Evolutionary conservation across 495 filamentous ascomycete genomes (phyloP), one percentile per base, ranked within the genome.

Genomic region (Talaromyces adpressus): DNA sequence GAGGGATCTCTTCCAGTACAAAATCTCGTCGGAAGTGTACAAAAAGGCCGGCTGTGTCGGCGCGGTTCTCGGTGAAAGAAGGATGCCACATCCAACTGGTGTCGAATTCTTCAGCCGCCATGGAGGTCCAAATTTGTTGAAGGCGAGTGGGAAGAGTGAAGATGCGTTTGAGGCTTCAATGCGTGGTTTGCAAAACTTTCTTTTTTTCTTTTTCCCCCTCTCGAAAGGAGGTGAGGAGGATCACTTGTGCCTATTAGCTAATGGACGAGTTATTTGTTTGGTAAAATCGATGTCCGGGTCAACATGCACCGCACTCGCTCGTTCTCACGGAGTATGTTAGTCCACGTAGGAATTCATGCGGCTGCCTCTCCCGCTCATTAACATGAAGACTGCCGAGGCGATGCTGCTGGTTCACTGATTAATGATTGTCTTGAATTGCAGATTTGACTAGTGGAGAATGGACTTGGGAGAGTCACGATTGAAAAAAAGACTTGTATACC

Each of bases 51-150:
- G 51, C 51, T 54, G 51, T 54, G 51, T 54, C 51, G n/a, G 23
- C 23, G 51, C 51, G 51, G 23, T 54, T 8, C 7, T 54, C 51
- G 51, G 51, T 54, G 51, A 54, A 54, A 27, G 51, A 54, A 22
- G 51, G 51, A 54, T 54, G 51, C 51, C 51, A 54, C 51, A 54
- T 54, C 51, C 51, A 54, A 9, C 51, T 54, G 51, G 51, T 54
- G 23, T 54, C 51, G 18, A 54, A 54, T 27, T 0, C 18, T 8
- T 20, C 51, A 27, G 51, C 51, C 18, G 51, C 51, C 51, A 54
- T 54, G 23, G n/a, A 27, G n/a, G 51, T 7, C 18, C 9, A 27
- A 9, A 9, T 20, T 54, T 2, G 51, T 22, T 27, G 51, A 54
- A 54, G 8, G 22, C 5, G 23, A 20, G 20, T 54, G 4, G 23